Percentiles rank a stretch among this genome's conserved stretches.
phyloP scores from a whole-genome alignment of 768 basidiomycete species.

The Termitomyces heimii region DNA sequence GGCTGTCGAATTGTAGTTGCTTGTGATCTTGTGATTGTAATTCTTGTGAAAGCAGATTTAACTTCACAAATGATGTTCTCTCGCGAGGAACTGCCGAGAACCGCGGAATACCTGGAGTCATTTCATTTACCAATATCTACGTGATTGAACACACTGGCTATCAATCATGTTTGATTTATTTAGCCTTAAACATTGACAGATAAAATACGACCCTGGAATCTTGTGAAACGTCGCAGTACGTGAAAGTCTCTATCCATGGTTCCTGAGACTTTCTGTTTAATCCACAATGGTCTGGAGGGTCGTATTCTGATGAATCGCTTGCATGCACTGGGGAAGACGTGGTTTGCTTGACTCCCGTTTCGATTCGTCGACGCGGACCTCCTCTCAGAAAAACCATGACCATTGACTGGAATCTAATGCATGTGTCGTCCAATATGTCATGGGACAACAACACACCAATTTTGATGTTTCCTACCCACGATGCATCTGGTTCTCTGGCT shows the following conservation, averaged over 20 bases:
- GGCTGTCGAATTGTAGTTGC: not conserved
- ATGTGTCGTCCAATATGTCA: too few relatives aligned
- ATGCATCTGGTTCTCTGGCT: slow-evolving; percentile 44
- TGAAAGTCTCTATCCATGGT: too few relatives aligned
- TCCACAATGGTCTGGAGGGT: too few relatives aligned
- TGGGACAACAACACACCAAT: too few relatives aligned
- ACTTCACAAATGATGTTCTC: not conserved
- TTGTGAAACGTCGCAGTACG: slow-evolving; percentile 58
- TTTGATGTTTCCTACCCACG: slow-evolving; percentile 55
- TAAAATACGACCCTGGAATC: too few relatives aligned
- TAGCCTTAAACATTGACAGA: too few relatives aligned
- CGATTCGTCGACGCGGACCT: not conserved
- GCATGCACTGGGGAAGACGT: slow-evolving; percentile 53
- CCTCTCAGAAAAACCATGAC: not conserved
- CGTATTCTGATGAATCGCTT: slow-evolving; percentile 54
- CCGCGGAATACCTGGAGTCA: not conserved
- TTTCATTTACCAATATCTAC: not conserved
- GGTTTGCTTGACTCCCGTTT: slow-evolving; percentile 55
- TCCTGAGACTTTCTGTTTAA: too few relatives aligned
- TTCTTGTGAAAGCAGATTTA: not conserved
- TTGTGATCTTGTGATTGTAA: not conserved
- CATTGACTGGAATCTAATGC: not conserved
- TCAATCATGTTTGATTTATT: not conserved
- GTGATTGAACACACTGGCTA: not conserved
- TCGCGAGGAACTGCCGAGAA: not conserved